These are phyloP conservation scores for Hypoxylon sp. DNA, from an alignment of 2,329 filamentous ascomycete species.

Conservation along the genomic window DNA sequence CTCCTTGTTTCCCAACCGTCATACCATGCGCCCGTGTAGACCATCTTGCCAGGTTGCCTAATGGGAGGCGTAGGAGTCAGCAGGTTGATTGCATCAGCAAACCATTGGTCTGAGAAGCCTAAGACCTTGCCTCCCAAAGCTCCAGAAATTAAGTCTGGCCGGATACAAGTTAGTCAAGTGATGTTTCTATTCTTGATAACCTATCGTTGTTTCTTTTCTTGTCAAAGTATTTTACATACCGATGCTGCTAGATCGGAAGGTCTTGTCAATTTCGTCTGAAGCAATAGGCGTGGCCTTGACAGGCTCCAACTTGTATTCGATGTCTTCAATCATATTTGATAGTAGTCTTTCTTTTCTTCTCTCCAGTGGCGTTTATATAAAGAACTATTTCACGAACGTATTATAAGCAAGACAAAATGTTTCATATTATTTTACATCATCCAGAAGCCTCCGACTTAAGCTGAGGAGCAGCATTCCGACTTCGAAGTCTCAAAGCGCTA, in stretches of 20 bases:
- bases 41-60: conserved; percentile 76
- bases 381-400: conserved; percentile 12
- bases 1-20: conserved; percentile 79
- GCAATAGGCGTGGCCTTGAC: conserved; percentile 66
- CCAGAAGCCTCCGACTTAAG: conserved; percentile 11
- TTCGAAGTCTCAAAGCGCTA: conserved; percentile 37
- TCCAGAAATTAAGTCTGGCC: conserved; percentile 72
- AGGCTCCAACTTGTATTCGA: conserved; percentile 70
- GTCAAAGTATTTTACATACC: conserved; percentile 61
- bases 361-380: conserved; percentile 11
- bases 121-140: conserved; percentile 75
- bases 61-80: conserved; percentile 75
- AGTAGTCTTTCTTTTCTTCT: conserved; percentile 3
- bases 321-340: conserved; percentile 57
- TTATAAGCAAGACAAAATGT: conserved; percentile 12
- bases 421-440: conserved; percentile 1
- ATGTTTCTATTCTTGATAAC: conserved; percentile 9
- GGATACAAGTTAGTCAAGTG: conserved; percentile 37
- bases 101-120: conserved; percentile 78
- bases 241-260: conserved; percentile 73
- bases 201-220: neutral
- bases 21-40: conserved; percentile 78
- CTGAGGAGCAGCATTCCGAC: conserved; percentile 37
- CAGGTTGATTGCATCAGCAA: conserved; percentile 75
- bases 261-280: conserved; percentile 71